Evolutionary conservation across 306 rosid genomes (phyloP).

Genomic region (Astragalus glycyphyllos): DNA sequence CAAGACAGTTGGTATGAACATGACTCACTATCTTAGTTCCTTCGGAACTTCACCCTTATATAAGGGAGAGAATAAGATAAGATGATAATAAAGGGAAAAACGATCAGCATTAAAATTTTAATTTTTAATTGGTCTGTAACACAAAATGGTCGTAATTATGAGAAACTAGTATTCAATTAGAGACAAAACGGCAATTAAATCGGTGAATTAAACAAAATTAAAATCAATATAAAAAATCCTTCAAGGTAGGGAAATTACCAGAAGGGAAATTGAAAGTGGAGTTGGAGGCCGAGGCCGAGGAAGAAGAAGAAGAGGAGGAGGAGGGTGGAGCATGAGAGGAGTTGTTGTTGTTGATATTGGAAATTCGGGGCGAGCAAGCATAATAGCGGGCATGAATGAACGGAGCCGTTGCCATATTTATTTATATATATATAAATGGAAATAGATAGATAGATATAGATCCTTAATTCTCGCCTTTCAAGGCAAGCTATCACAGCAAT

Average conservation of each 20-base stretch:
- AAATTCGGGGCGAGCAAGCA: constrained; percentile 32
- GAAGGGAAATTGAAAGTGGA: constrained; percentile 40
- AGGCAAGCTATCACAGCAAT: neutral
- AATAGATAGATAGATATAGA: neutral
- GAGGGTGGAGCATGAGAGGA: constrained; percentile 39
- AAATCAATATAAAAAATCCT: neutral
- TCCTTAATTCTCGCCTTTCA: constrained; percentile 26
- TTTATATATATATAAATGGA: neutral
- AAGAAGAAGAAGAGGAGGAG: constrained; percentile 24
- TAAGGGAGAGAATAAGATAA: no score
- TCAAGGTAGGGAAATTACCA: constrained; percentile 29
- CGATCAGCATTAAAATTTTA: no score
- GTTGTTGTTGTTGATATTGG: constrained; percentile 36
- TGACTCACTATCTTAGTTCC: neutral
- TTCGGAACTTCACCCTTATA: neutral
- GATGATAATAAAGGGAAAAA: no score
- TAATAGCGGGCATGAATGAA: constrained; percentile 48
- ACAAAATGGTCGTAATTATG: no score
- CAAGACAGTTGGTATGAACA: neutral
- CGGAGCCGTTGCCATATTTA: constrained; percentile 44
- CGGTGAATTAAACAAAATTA: neutral
- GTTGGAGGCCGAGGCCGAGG: constrained; percentile 40
- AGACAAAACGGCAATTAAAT: neutral
- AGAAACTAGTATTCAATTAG: no score
- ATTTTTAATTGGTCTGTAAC: no score